Evolutionary conservation across 495 filamentous ascomycete species (phyloP), one percentile per base, ranked within the genome.

Genomic region (Xylaria flabelliformis): DNA sequence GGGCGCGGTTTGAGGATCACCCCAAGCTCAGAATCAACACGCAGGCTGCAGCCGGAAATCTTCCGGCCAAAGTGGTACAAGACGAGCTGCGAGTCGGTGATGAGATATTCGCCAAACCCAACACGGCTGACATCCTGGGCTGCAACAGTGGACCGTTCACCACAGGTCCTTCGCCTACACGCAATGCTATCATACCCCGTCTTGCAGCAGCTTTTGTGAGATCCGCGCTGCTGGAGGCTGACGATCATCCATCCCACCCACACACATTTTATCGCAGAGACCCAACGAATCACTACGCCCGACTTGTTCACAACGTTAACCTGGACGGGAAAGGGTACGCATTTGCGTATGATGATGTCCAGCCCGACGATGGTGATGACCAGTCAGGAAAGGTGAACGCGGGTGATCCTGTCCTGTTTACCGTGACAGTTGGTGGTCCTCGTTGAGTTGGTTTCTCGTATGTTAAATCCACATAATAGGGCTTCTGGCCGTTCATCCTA

Each of bases 311-410:
- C 77, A 83, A 82, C 58, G 86, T 83, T 56, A 91, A 90, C 72
- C 69, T 89, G 8, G 92, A 93, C 80, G 84, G 86, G 2, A 85
- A 88, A 64, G 92, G 92, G 1, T 95, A 94, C 79, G 90, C 91
- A 0, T 94, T 94, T 78, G 91, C 92, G 2, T 95, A 94, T 70
- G 92, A 95, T 77, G 92, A 95, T 80, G 92, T 94, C 21, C 85
- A 87, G 67, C 88, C 88, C 0, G 82, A 86, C 58, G 87, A 84
- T 48, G 90, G 88, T 0, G 79, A 80, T 13, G 90, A 94, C 77
- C 89, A 92, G 77, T 89, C 87, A 36, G 92, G 92, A 1, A 88
- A 87, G 75, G 88, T 94, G 17, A 88, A 83, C 69, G 89, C 88
- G 73, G 82, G 84, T 0, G 88, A 84, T 71, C 91, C 91, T 4